Conservation (phyloP, 805 yeast species). For the Dipodascus geniculatus region DNA sequence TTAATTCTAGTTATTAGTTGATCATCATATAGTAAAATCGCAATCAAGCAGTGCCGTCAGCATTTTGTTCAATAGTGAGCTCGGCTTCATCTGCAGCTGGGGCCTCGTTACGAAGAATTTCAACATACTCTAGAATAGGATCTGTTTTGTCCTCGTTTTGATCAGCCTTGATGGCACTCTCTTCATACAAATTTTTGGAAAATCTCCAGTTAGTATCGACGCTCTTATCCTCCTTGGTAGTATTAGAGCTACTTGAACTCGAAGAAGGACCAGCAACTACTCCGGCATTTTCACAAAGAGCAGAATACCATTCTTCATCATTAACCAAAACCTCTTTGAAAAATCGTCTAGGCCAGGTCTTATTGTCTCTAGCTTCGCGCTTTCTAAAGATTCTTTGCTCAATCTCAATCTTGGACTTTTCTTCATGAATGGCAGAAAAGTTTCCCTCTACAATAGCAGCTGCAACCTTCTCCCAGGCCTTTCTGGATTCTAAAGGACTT, state of each 20-base stretch:
- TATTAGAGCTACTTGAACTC: conserved; percentile 4
- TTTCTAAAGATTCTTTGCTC: conserved; percentile 74
- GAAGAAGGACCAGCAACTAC: conserved; percentile 14
- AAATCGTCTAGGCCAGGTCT: conserved; percentile 73
- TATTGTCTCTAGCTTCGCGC: conserved; percentile 53
- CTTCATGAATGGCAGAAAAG: conserved; percentile 60
- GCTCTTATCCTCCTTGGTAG: conserved; percentile 1
- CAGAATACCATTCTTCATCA: conserved; percentile 11
- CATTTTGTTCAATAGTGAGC: background rate
- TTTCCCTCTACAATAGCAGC: conserved; percentile 70
- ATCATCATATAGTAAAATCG: background rate
- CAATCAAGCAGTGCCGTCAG: background rate
- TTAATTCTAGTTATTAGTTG: too few species aligned
- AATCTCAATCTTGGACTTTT: conserved; percentile 72
- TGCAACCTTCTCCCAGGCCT: conserved; percentile 85
- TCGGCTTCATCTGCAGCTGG: background rate
- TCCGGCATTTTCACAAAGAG: conserved; percentile 11
- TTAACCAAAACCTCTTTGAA: conserved; percentile 33
- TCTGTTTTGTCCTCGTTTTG: background rate
- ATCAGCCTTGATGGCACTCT: conserved; percentile 13
- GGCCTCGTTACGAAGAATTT: background rate
- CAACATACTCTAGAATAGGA: background rate
- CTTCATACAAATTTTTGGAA: conserved; percentile 12
- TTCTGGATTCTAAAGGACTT: conserved; percentile 69
- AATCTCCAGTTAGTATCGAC: conserved; percentile 17